Evolutionary conservation across 192 early-diverging fungal species (phyloP).

Genomic region (Oehlia diaphana): DNA sequence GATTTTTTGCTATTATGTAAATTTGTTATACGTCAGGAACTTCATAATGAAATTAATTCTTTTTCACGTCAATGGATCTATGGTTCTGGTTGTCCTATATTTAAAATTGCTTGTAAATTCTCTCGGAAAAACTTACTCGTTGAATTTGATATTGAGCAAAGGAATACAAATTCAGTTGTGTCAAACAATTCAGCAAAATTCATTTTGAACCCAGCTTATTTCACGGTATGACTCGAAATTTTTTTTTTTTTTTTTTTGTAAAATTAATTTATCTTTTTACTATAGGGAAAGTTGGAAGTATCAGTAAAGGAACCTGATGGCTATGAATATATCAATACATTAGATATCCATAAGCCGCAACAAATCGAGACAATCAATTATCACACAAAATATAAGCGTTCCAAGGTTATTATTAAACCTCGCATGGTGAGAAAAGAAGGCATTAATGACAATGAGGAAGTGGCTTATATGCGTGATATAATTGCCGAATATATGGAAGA

Average conservation of each 20-base stretch:
- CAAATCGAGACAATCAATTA: slow-evolving; percentile 90
- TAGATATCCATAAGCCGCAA: slow-evolving; percentile 72
- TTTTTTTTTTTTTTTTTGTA: neutral
- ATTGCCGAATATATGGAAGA: neutral
- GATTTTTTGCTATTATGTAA: slow-evolving; percentile 80
- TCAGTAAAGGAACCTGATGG: slow-evolving; percentile 84
- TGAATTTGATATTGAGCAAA: slow-evolving; percentile 81
- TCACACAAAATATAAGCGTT: slow-evolving; percentile 97
- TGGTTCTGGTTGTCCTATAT: slow-evolving; percentile 87
- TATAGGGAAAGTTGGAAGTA: slow-evolving; percentile 67
- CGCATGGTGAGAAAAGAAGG: slow-evolving; percentile 76
- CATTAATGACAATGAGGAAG: slow-evolving; percentile 57
- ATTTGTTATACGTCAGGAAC: slow-evolving; percentile 83
- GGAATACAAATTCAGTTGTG: slow-evolving; percentile 55
- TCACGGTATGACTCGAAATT: slow-evolving; percentile 8
- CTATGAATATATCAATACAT: slow-evolving; percentile 79
- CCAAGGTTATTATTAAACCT: neutral
- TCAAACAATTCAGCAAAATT: neutral
- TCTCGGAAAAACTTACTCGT: slow-evolving; percentile 97
- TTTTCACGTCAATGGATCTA: slow-evolving; percentile 97
- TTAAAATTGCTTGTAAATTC: slow-evolving; percentile 79
- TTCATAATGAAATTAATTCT: slow-evolving; percentile 50
- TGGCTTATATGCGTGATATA: neutral
- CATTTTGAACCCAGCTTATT: neutral
- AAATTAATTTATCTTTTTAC: slow-evolving; percentile 26